Conservation (phyloP, 176 grass and related monocot species). For the Phoenix roebelenii region DNA sequence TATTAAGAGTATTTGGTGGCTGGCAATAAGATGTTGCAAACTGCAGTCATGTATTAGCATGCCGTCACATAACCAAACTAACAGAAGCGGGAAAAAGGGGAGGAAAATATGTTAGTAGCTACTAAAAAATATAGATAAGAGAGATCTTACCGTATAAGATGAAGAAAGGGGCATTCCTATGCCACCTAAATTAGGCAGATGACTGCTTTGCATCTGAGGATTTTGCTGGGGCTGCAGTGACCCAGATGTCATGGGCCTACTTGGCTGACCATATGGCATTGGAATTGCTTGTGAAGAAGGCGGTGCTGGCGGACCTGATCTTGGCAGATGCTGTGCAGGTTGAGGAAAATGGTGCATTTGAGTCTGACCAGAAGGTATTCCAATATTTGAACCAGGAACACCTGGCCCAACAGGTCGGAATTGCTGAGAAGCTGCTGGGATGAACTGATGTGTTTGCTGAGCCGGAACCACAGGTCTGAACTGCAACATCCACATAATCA, state of each 20-base stretch:
- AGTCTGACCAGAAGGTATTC: conserved; percentile 26
- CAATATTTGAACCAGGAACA: conserved; percentile 42
- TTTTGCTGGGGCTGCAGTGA: conserved; percentile 28
- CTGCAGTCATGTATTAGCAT: conserved; percentile 1
- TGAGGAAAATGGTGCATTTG: conserved; percentile 46
- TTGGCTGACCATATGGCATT: conserved; percentile 43
- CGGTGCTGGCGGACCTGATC: conserved; percentile 30
- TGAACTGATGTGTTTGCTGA: conserved; percentile 53
- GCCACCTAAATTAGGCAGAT: conserved; percentile 41
- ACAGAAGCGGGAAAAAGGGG: background rate
- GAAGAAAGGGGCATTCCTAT: conserved; percentile 36
- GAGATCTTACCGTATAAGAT: conserved; percentile 48
- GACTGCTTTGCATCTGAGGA: conserved; percentile 29
- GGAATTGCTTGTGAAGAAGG: conserved; percentile 57
- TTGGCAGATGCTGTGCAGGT: conserved; percentile 42
- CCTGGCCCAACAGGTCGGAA: conserved; percentile 46
- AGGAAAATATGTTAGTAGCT: too few relatives aligned
- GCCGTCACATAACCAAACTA: conserved; percentile 2
- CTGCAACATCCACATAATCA: conserved; percentile 32
- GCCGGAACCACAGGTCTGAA: conserved; percentile 47
- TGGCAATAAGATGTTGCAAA: conserved; percentile 23
- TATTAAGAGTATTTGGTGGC: conserved; percentile 18
- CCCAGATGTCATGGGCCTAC: conserved; percentile 50
- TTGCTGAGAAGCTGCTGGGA: conserved; percentile 36
- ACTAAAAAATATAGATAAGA: too few relatives aligned